phyloP scores from a whole-genome alignment of 345 rosid genomes.

The Kandelia obovata region DNA sequence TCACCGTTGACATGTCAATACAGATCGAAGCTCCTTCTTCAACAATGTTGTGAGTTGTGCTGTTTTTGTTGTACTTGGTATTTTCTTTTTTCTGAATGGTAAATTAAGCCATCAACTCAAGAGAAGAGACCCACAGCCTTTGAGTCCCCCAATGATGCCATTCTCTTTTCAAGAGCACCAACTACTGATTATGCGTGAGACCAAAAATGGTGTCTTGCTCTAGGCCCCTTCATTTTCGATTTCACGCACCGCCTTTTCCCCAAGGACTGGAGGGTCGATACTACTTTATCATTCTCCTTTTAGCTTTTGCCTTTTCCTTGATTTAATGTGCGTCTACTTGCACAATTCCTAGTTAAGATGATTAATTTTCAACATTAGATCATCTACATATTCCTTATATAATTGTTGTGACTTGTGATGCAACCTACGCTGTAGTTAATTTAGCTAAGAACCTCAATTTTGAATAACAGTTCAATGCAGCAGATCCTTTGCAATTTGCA shows the following conservation, averaged over 20 bases:
- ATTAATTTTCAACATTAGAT: too few relatives aligned
- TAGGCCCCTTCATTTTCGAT: too few relatives aligned
- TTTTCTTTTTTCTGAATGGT: background rate
- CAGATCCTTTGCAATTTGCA: background rate
- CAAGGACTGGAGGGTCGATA: background rate
- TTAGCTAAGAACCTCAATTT: background rate
- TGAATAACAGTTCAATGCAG: background rate
- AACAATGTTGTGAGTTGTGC: background rate
- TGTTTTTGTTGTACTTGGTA: conserved; percentile 8
- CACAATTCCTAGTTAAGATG: too few relatives aligned
- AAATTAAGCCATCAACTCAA: conserved; percentile 8
- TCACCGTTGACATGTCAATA: background rate
- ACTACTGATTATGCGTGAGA: background rate
- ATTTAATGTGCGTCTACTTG: background rate
- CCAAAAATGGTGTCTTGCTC: conserved; percentile 3
- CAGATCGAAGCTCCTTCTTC: background rate
- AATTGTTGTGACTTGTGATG: too few relatives aligned
- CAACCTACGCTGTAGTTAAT: too few relatives aligned
- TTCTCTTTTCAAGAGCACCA: conserved; percentile 9
- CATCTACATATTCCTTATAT: too few relatives aligned
- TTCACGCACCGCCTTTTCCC: conserved; percentile 10
- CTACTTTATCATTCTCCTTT: background rate
- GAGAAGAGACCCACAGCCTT: conserved; percentile 11
- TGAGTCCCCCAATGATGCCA: background rate
- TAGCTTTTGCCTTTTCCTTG: background rate